Percentiles rank a stretch among this genome's conserved stretches.
These are phyloP conservation scores for Leccinum imitatum DNA, from an alignment of 768 basidiomycete species.

Conservation along the genomic window DNA sequence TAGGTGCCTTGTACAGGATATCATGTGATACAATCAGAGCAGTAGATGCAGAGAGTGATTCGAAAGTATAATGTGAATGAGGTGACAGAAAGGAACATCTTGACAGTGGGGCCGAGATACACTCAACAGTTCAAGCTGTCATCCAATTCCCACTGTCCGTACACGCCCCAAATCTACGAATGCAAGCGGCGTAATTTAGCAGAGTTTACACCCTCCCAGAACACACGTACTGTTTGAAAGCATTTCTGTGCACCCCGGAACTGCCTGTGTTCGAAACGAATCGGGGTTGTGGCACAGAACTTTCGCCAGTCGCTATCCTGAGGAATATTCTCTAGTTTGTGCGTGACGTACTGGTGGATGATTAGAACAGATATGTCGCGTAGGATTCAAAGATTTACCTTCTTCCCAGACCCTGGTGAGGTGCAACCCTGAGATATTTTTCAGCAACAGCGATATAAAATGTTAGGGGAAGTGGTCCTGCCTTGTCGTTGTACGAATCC, in stretches of 20 bases:
- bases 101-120: no score
- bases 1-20: not conserved
- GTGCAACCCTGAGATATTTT: conserved; percentile 22
- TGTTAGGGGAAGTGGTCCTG: not conserved
- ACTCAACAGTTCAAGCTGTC: conserved; percentile 17
- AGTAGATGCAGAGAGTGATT: not conserved
- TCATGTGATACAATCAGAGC: not conserved
- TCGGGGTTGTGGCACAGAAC: conserved; percentile 37
- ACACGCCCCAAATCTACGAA: conserved; percentile 18
- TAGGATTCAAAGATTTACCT: conserved; percentile 7
- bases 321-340: conserved; percentile 28
- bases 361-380: not conserved
- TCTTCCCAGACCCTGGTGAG: conserved; percentile 21
- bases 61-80: not conserved
- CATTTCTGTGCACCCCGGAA: conserved; percentile 24
- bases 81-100: not conserved
- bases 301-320: conserved; percentile 28
- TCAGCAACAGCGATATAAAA: not conserved
- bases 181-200: not conserved
- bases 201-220: not conserved
- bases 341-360: conserved; percentile 24
- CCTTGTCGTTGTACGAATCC: conserved; percentile 28
- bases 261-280: conserved; percentile 19
- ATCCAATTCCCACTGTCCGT: conserved; percentile 30
- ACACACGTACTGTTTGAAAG: conserved; percentile 13